Conservation (phyloP, 768 basidiomycete genomes). For the Mycena capillaripes region DNA sequence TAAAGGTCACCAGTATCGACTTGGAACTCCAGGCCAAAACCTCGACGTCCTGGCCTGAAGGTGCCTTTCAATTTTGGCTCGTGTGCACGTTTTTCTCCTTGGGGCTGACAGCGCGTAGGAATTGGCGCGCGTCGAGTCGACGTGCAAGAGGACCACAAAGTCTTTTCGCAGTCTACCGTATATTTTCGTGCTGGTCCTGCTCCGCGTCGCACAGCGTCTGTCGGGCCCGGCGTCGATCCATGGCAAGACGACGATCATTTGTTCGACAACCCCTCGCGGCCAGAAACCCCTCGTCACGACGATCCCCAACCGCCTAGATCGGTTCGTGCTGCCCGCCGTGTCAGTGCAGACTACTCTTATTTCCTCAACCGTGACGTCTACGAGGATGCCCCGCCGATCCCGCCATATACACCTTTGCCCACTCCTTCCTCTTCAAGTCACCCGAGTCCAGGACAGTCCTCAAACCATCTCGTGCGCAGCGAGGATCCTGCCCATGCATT, state of each 20-base stretch:
- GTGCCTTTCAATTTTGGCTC: constrained; percentile 54
- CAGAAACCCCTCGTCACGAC: constrained; percentile 28
- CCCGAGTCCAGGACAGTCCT: constrained; percentile 29
- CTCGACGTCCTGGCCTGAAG: constrained; percentile 87
- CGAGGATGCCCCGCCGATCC: constrained; percentile 23
- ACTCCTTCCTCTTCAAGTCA: constrained; percentile 30
- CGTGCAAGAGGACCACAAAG: constrained; percentile 80
- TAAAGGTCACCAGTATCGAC: constrained; percentile 88
- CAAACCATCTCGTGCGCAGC: constrained; percentile 15
- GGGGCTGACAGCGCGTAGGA: constrained; percentile 48
- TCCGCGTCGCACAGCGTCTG: constrained; percentile 55
- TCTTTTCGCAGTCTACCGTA: constrained; percentile 78
- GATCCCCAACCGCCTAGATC: constrained; percentile 4
- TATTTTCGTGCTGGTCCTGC: constrained; percentile 77
- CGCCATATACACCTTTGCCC: constrained; percentile 35
- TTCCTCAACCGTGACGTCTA: constrained; percentile 9
- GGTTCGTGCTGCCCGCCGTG: constrained; percentile 28
- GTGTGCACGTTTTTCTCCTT: constrained; percentile 13
- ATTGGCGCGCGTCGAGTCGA: constrained; percentile 83
- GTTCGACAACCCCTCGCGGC: constrained; percentile 33
- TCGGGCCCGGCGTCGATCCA: constrained; percentile 63
- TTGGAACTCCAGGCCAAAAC: constrained; percentile 83
- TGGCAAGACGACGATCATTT: constrained; percentile 50
- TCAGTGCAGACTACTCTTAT: constrained; percentile 37
- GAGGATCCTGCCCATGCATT: constrained; percentile 49